A percentile compares a stretch with the other conserved stretches of the same genome.
Conservation (phyloP, 1,284 basidiomycete genomes). For the Cutaneotrichosporon sp. region DNA sequence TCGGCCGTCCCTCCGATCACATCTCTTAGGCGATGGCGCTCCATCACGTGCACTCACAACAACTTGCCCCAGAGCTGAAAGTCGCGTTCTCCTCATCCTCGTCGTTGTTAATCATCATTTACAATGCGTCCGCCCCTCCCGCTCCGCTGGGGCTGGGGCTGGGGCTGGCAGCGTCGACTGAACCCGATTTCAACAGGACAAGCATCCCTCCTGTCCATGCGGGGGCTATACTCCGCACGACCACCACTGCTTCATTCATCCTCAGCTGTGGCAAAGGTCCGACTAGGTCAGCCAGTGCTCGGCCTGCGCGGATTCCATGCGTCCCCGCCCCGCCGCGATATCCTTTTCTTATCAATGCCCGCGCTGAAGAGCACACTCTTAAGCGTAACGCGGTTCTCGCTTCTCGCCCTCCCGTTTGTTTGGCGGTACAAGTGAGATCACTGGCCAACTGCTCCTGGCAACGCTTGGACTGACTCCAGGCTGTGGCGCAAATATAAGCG, state of each 20-base stretch:
- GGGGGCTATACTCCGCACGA: no score
- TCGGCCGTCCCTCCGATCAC: no score
- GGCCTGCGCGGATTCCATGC: conserved; percentile 36
- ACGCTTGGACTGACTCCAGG: conserved; percentile 22
- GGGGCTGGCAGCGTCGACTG: conserved; percentile 1
- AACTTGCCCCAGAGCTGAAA: no score
- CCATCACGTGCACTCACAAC: not conserved
- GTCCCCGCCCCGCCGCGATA: conserved; percentile 40
- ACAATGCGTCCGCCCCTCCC: not conserved
- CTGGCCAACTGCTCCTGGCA: conserved; percentile 1
- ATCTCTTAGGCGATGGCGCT: no score
- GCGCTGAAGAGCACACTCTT: conserved; percentile 50
- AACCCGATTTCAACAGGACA: no score
- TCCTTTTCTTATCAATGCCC: conserved; percentile 52
- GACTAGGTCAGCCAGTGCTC: no score
- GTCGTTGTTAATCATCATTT: no score
- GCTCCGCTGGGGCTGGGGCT: not conserved
- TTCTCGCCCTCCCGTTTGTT: conserved; percentile 53
- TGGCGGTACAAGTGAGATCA: conserved; percentile 50
- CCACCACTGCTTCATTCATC: no score
- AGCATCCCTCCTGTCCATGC: no score
- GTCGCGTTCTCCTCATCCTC: no score
- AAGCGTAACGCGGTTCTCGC: conserved; percentile 46
- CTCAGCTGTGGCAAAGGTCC: no score
- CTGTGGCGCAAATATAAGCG: conserved; percentile 49